Percentiles rank a stretch among this genome's conserved stretches.
Conservation (phyloP, 331 rosid species). For the Rhamnella rubrinervis region DNA sequence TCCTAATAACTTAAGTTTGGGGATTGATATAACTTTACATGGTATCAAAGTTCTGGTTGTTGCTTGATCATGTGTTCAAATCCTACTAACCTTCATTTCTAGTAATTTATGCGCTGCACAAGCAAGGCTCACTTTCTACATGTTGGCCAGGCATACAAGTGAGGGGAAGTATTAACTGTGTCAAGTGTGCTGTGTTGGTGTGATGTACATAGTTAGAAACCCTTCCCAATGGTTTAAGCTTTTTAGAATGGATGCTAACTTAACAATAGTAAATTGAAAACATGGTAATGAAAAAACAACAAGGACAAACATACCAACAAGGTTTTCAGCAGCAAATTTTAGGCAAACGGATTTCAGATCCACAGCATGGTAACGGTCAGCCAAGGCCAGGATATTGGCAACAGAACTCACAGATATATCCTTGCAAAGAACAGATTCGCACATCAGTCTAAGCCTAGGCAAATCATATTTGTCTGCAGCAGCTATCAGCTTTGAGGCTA, state of each 20-base stretch:
- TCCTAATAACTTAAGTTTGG: too few species aligned
- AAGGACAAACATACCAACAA: constrained; percentile 60
- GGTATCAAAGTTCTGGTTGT: too few species aligned
- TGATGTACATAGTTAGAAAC: too few species aligned
- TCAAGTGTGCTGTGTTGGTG: too few species aligned
- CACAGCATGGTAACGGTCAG: constrained; percentile 70
- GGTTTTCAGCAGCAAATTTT: constrained; percentile 88
- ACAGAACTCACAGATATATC: constrained; percentile 83
- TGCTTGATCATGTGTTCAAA: too few species aligned
- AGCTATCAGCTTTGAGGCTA: constrained; percentile 80
- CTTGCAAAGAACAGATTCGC: constrained; percentile 90
- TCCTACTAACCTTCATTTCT: too few species aligned
- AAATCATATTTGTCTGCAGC: constrained; percentile 87
- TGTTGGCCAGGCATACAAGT: too few species aligned
- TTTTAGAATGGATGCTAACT: not conserved
- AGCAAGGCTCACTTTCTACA: too few species aligned
- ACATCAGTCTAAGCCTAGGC: constrained; percentile 81
- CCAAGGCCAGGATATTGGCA: constrained; percentile 82
- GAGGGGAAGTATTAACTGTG: too few species aligned
- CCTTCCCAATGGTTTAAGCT: too few species aligned
- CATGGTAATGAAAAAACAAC: constrained; percentile 14
- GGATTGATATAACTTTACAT: too few species aligned
- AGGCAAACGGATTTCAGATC: constrained; percentile 86
- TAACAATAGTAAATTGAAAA: not conserved
- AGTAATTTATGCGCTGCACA: too few species aligned